phyloP scores from a whole-genome alignment of 192 early-diverging fungal species.

The Endogone sp. region DNA sequence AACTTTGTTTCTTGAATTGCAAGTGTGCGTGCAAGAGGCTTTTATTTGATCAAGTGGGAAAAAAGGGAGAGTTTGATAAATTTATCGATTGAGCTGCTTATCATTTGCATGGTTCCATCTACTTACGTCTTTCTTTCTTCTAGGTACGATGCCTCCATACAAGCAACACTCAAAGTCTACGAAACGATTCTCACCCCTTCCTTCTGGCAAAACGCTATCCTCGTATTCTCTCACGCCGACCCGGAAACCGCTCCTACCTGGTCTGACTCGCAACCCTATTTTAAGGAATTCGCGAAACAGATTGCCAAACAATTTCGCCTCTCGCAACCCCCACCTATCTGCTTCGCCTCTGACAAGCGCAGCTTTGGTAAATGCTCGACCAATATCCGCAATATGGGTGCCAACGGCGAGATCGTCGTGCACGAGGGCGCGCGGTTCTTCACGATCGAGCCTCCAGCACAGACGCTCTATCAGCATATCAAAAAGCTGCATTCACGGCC shows the following conservation, averaged over 20 bases:
- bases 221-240: conserved; percentile 13
- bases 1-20: not conserved
- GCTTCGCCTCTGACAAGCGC: conserved; percentile 3
- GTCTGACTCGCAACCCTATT: not conserved
- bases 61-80: not conserved
- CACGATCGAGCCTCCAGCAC: not conserved
- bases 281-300: not conserved
- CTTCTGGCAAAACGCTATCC: conserved; percentile 17
- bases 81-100: not conserved
- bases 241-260: conserved; percentile 6
- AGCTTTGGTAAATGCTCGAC: conserved; percentile 11
- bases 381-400: not conserved
- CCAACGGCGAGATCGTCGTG: not conserved
- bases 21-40: too few species aligned
- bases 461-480: not conserved
- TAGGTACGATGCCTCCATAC: conserved; percentile 13
- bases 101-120: not conserved
- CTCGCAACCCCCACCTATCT: not conserved
- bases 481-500: not conserved
- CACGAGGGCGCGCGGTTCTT: not conserved
- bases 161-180: conserved; percentile 12
- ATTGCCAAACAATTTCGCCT: conserved; percentile 11
- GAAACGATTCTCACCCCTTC: conserved; percentile 5
- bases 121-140: not conserved
- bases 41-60: not conserved